Base-by-base conservation (phyloP, 805 yeast species). In the Scheffersomyces lignosus region DNA sequence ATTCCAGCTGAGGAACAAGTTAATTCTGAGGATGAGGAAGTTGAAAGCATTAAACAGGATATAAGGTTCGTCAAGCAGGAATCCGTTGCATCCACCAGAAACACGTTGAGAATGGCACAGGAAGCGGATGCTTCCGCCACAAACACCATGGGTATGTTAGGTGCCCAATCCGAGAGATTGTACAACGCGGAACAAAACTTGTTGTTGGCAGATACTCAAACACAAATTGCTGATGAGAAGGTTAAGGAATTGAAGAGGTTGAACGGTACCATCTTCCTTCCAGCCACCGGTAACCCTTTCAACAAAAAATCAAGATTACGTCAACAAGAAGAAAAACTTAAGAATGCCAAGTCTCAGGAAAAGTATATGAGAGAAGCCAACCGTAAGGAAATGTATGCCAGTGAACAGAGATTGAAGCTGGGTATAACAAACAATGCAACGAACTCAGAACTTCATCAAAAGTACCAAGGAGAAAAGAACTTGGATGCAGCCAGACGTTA, bases 131-230 rank as follows among this genome's bases (percentile, higher is more conserved):
- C 72, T 4, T 58, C 67, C 10, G 74, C 66, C 12, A 60, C 69
- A 14, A 90, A 91, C 56, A 84, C 97, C 0, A 63, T 91, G 44
- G 97, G 96, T 18, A 79, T 87, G 79, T 73, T 93, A 33, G 99
- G 99, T 17, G 78, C 90, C n/a, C 98, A 93, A 61, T 81, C 93
- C 39, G 96, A 89, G 56, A 73, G 87, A 33, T 69, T 93, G 45
- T 86, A 83, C 58, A 80, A 78, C 52, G 81, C 90, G 15, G 96
- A 93, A 56, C 78, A 78, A 46, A 82, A 82, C 47, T 66, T 91
- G 48, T 78, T 85, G 36, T 65, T 86, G 37, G 87, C 95, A 35
- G 84, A 81, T 40, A 82, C 87, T 3, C 96, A 89, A 57, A 86
- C 87, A 40, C 71, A 80, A 48, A 77, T 86, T 37, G 95, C 95